Evolutionary conservation across 2,329 filamentous ascomycete species (phyloP).

Genomic region (Aspergillus carbonarius): DNA sequence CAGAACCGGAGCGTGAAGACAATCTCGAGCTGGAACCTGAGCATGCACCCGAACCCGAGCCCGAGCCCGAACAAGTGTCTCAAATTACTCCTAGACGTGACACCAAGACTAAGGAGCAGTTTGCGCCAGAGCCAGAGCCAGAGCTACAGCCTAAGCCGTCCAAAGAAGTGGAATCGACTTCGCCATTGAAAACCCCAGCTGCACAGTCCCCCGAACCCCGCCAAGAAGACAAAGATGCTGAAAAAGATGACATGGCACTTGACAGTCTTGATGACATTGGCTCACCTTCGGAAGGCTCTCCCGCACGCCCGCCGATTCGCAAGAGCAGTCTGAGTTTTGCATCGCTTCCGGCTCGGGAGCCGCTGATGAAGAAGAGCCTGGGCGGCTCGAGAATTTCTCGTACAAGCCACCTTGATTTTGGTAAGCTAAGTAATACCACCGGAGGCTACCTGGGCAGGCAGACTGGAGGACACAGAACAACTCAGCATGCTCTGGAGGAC

Average conservation of each 20-base stretch:
- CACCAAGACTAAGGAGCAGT: neutral
- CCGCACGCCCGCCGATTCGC: slow-evolving; percentile 66
- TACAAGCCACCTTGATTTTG: slow-evolving; percentile 73
- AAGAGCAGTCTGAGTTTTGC: slow-evolving; percentile 97
- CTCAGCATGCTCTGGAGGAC: slow-evolving; percentile 37
- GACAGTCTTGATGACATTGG: slow-evolving; percentile 47
- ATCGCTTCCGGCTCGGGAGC: slow-evolving; percentile 85
- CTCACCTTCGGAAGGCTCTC: slow-evolving; percentile 49
- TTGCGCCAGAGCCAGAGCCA: slow-evolving; percentile 4
- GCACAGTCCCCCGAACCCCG: slow-evolving; percentile 9
- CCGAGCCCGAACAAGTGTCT: neutral
- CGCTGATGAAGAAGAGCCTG: slow-evolving; percentile 81
- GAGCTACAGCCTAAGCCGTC: slow-evolving; percentile 11
- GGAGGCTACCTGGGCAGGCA: slow-evolving; percentile 69
- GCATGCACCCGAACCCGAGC: neutral
- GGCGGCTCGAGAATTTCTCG: slow-evolving; percentile 68
- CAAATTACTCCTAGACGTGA: neutral
- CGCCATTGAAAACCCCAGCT: slow-evolving; percentile 18
- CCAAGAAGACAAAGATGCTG: slow-evolving; percentile 23
- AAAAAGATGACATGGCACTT: slow-evolving; percentile 33
- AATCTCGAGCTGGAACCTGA: neutral
- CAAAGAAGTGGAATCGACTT: slow-evolving; percentile 12
- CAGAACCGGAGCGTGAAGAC: neutral
- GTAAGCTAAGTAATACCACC: slow-evolving; percentile 37
- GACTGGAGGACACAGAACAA: slow-evolving; percentile 59